Base-by-base conservation (phyloP, 2,329 filamentous ascomycete species). In the Xylaria multiplex region DNA sequence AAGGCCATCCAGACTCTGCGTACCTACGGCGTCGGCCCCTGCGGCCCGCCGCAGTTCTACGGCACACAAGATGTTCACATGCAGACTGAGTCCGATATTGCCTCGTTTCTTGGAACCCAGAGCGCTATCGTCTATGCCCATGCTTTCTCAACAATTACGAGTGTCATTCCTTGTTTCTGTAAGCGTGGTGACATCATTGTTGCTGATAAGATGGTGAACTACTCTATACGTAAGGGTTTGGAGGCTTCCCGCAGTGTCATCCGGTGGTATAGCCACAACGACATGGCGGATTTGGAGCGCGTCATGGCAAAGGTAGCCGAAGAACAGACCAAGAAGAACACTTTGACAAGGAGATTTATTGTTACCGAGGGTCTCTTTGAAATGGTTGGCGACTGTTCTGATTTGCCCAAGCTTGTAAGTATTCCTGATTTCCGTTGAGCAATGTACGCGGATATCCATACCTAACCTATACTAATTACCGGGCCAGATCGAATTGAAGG, bases 31-130 rank as follows among this genome's bases (percentile, higher is more conserved):
- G 96, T 99, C 46, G 96, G 96, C 8, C 95, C 96, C 64, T 99
- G 96, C 77, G 96, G 96, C 22, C 96, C 96, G 19, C 96, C 96
- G 6, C 94, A 97, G 70, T 99, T 99, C 82, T 99, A 99, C 81
- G 96, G 94, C 70, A 99, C 93, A 37, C 95, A 98, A 79, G 96
- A 99, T 80, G 94, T 98, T 52, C 96, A 99, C 80, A 95, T 97
- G 88, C 96, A 96, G 83, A 93, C 93, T 16, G 96, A 99, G 81
- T 88, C 92, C 63, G 95, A 98, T 77, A 94, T 99, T 75, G 93
- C 96, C 27, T 87, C 91, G 9, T 97, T 95, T 77, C 81, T 99
- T 30, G 96, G 96, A 27, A 93, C 92, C 1, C 89, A 94, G 61
- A 90, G 91, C 37, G 96, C 93, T 76, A 98, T 99, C 72, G 90